These are phyloP conservation scores for Neonectria ditissima DNA, from an alignment of 2,329 filamentous ascomycete species.

Conservation along the genomic window DNA sequence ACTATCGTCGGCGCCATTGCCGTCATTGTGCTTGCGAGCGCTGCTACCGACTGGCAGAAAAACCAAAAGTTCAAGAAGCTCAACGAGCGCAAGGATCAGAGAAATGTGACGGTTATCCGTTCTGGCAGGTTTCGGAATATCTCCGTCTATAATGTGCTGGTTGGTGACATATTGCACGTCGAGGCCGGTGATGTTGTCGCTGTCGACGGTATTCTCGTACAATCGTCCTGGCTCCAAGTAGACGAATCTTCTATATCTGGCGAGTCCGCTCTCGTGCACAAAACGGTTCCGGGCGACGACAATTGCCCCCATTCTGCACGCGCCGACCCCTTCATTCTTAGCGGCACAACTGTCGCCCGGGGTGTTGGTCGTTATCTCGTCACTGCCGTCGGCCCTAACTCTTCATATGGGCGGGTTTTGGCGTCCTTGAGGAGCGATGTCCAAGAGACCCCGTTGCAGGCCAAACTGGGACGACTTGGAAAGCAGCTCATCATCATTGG, in stretches of 20 bases:
- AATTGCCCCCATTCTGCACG: conserved; percentile 62
- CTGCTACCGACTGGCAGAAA: conserved; percentile 86
- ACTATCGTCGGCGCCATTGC: conserved; percentile 82
- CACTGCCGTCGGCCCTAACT: conserved; percentile 79
- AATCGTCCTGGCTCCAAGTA: conserved; percentile 65
- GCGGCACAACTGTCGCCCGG: conserved; percentile 81
- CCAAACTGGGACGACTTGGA: conserved; percentile 80
- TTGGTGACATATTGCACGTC: conserved; percentile 79
- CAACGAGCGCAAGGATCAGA: conserved; percentile 83
- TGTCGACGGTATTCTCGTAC: conserved; percentile 76
- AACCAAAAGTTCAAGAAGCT: conserved; percentile 84
- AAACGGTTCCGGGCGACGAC: conserved; percentile 69
- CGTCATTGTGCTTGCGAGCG: conserved; percentile 81
- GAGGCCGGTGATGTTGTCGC: conserved; percentile 80
- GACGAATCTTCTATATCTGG: conserved; percentile 83
- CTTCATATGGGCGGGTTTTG: conserved; percentile 81
- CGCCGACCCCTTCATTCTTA: conserved; percentile 83
- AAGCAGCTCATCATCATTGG: conserved; percentile 73
- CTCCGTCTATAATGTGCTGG: conserved; percentile 76
- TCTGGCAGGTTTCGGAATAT: conserved; percentile 78
- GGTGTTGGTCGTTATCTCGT: conserved; percentile 82
- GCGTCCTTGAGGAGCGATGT: conserved; percentile 82
- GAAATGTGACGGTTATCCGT: conserved; percentile 79
- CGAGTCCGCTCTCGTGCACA: conserved; percentile 79
- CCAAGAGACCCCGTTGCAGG: conserved; percentile 82